These are phyloP conservation scores for Phytophthora aleatoria DNA, from an alignment of 352 stramenopile genomes.

Conservation along the genomic window DNA sequence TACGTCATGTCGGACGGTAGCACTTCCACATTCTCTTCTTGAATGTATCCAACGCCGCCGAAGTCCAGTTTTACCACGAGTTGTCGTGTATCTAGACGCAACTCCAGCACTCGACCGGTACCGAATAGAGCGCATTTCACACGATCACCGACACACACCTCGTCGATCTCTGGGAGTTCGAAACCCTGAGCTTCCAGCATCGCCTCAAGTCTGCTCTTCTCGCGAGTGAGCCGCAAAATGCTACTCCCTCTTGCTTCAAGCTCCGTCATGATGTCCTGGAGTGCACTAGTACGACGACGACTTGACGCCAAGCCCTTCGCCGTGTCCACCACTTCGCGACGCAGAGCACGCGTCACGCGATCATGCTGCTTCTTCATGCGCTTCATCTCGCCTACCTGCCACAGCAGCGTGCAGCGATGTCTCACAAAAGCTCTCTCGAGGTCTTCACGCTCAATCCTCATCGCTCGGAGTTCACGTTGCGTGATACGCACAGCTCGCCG, in stretches of 20 bases:
- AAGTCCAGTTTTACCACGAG: constrained; percentile 52
- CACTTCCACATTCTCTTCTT: constrained; percentile 65
- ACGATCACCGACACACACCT: constrained; percentile 66
- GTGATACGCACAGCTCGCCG: constrained; percentile 76
- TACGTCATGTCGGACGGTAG: constrained; percentile 60
- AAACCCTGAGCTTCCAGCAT: constrained; percentile 48
- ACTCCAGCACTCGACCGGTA: constrained; percentile 40
- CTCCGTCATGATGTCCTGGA: constrained; percentile 86
- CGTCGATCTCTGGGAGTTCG: constrained; percentile 60
- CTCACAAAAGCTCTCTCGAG: constrained; percentile 78
- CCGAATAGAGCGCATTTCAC: constrained; percentile 52
- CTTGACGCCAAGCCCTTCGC: constrained; percentile 70
- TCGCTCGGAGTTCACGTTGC: constrained; percentile 65
- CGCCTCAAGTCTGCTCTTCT: constrained; percentile 66
- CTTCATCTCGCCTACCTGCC: constrained; percentile 71
- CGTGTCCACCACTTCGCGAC: constrained; percentile 48
- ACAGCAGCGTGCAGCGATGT: constrained; percentile 63
- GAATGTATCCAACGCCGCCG: constrained; percentile 51
- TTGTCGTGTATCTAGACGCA: constrained; percentile 50
- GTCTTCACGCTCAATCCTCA: constrained; percentile 78
- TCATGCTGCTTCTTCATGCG: constrained; percentile 75
- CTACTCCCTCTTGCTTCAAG: constrained; percentile 59
- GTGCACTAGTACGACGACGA: constrained; percentile 66
- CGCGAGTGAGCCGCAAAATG: constrained; percentile 62
- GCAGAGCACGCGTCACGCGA: constrained; percentile 53